Percentiles rank a stretch among this genome's conserved stretches.
Evolutionary conservation across 2,329 filamentous ascomycete genomes (phyloP).

Genomic region (Colletotrichum viniferum): DNA sequence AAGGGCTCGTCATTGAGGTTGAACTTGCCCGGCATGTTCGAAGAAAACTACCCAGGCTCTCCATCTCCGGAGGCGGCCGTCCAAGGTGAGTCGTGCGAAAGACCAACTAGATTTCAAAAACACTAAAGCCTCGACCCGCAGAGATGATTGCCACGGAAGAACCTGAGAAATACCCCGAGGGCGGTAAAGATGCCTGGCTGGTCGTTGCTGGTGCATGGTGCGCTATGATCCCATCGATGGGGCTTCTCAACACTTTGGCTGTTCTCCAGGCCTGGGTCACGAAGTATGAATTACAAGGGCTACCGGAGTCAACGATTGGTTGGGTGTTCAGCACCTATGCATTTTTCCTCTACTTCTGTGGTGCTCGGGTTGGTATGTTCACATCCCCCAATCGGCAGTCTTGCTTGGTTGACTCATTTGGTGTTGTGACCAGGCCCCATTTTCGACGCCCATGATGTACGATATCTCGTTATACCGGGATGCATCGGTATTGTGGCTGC

Average conservation of each 20-base stretch:
- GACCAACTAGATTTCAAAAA: neutral
- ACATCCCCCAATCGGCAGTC: neutral
- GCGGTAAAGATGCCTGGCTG: conserved; percentile 69
- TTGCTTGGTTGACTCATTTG: neutral
- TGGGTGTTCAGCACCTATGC: conserved; percentile 78
- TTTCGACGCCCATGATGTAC: conserved; percentile 72
- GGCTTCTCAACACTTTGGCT: conserved; percentile 69
- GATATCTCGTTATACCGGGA: conserved; percentile 61
- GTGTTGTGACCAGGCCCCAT: conserved; percentile 51
- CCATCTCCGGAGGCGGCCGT: neutral
- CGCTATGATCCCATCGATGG: conserved; percentile 68
- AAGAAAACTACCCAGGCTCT: neutral
- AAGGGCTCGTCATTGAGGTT: neutral
- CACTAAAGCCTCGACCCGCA: neutral
- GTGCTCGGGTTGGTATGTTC: conserved; percentile 63
- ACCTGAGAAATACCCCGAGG: conserved; percentile 64
- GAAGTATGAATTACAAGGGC: conserved; percentile 63
- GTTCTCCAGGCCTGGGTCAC: conserved; percentile 71
- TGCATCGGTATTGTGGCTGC: conserved; percentile 58
- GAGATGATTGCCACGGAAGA: neutral
- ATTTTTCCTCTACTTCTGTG: conserved; percentile 74
- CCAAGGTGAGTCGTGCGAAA: neutral
- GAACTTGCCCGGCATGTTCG: neutral
- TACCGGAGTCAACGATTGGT: conserved; percentile 64
- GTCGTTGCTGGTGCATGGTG: conserved; percentile 75